Evolutionary conservation across 306 rosid species (phyloP).

Genomic region (Echinosophora koreensis): DNA sequence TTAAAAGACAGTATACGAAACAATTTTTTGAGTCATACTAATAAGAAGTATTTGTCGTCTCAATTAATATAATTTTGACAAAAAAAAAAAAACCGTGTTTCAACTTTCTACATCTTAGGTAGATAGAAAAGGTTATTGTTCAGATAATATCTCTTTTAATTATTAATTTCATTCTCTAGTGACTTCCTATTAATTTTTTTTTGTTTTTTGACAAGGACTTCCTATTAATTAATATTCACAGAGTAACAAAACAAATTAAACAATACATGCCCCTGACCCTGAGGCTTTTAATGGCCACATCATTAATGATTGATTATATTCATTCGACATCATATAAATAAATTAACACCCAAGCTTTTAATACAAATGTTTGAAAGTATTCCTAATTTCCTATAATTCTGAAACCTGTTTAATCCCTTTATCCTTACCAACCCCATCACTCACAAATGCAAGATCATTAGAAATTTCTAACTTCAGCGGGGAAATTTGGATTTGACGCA

Average conservation of each 20-base stretch:
- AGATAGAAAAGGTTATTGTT: slow-evolving; percentile 40
- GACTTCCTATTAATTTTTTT: neutral
- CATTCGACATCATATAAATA: neutral
- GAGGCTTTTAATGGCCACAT: slow-evolving; percentile 36
- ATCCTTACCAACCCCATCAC: slow-evolving; percentile 32
- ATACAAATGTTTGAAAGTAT: neutral
- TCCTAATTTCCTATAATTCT: neutral
- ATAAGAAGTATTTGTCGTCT: slow-evolving; percentile 31
- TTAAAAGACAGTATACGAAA: neutral
- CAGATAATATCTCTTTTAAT: slow-evolving; percentile 38
- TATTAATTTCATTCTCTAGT: slow-evolving; percentile 43
- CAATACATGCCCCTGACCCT: neutral
- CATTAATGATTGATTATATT: slow-evolving; percentile 19
- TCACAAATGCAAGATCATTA: slow-evolving; percentile 12
- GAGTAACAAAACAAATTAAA: slow-evolving; percentile 34
- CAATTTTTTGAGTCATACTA: neutral
- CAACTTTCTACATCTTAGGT: slow-evolving; percentile 19
- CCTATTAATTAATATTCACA: slow-evolving; percentile 31
- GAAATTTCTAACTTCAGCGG: neutral
- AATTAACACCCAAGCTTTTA: slow-evolving; percentile 14
- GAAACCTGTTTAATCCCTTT: slow-evolving; percentile 45
- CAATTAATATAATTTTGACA: neutral
- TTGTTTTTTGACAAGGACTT: too few species aligned
- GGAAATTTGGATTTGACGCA: slow-evolving; percentile 25
- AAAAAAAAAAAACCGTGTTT: slow-evolving; percentile 1